Percentiles rank a stretch among this genome's conserved stretches.
Evolutionary conservation across 75 land plant genomes (phyloP).

Genomic region (Adiantum capillusveneris): DNA sequence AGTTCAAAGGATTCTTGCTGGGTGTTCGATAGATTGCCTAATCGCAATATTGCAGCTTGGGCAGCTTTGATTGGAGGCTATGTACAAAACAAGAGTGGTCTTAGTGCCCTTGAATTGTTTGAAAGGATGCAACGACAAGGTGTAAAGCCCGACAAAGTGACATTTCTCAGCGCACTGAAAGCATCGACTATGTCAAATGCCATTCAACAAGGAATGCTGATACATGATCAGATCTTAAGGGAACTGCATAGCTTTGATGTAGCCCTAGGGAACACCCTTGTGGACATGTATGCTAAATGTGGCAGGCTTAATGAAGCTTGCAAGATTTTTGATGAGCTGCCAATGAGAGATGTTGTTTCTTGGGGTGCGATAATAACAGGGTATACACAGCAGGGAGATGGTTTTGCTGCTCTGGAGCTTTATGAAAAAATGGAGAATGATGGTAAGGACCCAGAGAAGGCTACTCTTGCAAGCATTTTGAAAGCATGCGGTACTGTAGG

Average conservation of each 20-base stretch:
- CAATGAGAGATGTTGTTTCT: constrained; percentile 29
- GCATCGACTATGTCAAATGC: constrained; percentile 12
- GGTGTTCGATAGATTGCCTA: neutral
- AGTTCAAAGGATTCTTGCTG: neutral
- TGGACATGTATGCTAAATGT: constrained; percentile 15
- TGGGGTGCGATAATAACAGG: constrained; percentile 60
- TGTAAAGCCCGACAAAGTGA: constrained; percentile 4
- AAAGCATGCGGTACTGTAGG: constrained; percentile 20
- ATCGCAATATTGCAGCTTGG: constrained; percentile 7
- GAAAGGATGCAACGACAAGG: constrained; percentile 32
- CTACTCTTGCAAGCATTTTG: constrained; percentile 14
- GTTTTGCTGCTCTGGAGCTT: no score
- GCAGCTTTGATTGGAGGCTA: neutral
- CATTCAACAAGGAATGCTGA: constrained; percentile 6
- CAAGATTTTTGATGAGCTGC: neutral
- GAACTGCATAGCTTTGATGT: constrained; percentile 6
- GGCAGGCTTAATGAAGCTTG: constrained; percentile 4
- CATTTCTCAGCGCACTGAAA: constrained; percentile 6
- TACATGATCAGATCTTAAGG: constrained; percentile 16
- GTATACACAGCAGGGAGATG: neutral
- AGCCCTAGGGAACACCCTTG: constrained; percentile 6
- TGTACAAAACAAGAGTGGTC: constrained; percentile 18
- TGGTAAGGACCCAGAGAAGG: neutral
- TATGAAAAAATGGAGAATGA: no score
- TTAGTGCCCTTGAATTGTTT: constrained; percentile 33